These are phyloP conservation scores for Achaetomiella virescens DNA, from an alignment of 495 filamentous ascomycete species.

Conservation along the genomic window DNA sequence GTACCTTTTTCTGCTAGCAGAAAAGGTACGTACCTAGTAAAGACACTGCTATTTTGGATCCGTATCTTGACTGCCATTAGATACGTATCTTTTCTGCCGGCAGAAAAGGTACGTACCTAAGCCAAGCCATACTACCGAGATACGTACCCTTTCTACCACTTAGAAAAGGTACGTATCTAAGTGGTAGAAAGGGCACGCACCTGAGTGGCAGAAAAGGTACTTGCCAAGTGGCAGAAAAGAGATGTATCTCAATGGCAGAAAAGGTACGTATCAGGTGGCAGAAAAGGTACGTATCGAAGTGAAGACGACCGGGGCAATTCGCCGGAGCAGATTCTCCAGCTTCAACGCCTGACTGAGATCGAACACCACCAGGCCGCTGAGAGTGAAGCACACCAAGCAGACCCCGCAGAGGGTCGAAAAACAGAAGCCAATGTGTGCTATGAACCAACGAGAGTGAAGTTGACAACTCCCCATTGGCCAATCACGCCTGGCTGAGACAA, in stretches of 20 bases:
- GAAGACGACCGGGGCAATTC: neutral
- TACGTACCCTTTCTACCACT: neutral
- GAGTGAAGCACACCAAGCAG: neutral
- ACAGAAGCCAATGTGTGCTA: neutral
- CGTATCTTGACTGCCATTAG: neutral
- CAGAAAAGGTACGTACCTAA: neutral
- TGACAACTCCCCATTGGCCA: neutral
- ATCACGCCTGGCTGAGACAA: neutral
- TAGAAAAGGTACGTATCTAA: neutral
- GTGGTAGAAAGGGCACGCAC: too few species aligned
- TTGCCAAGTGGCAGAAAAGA: too few species aligned
- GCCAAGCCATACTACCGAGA: neutral
- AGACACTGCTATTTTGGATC: neutral
- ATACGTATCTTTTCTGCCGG: neutral
- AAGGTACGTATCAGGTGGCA: too few species aligned
- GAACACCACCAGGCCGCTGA: neutral
- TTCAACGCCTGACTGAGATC: too few species aligned
- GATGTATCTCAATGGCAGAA: too few species aligned
- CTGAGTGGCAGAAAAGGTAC: too few species aligned
- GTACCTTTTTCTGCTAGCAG: neutral
- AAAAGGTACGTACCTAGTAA: neutral
- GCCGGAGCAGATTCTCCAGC: neutral
- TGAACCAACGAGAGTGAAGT: neutral
- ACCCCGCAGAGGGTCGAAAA: neutral
- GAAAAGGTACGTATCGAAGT: too few species aligned